Conservation (phyloP, 1,284 basidiomycete genomes). For the Ustilago sp. region DNA sequence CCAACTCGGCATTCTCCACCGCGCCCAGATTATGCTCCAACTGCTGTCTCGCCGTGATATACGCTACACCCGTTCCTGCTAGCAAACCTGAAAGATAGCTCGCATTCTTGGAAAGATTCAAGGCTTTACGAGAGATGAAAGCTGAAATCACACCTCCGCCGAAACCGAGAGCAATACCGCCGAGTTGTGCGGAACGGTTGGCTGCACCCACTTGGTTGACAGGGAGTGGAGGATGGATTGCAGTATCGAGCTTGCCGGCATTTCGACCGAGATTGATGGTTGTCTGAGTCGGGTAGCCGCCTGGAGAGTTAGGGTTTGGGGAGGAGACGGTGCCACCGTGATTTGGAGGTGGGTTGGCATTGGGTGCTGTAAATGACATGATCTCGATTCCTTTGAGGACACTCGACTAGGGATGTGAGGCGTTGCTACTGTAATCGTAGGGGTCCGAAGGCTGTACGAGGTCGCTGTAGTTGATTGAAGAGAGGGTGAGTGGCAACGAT, state of each 20-base stretch:
- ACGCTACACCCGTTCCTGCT: slow-evolving; percentile 52
- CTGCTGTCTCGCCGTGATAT: slow-evolving; percentile 44
- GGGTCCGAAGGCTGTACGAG: neutral
- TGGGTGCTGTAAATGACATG: slow-evolving; percentile 1
- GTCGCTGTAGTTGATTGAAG: neutral
- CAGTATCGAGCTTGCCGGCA: slow-evolving; percentile 36
- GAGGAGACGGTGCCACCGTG: slow-evolving; percentile 30
- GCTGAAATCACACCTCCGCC: slow-evolving; percentile 42
- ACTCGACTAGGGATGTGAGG: neutral
- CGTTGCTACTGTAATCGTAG: neutral
- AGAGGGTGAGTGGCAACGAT: neutral
- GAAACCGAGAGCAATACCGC: slow-evolving; percentile 42
- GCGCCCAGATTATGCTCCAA: slow-evolving; percentile 39
- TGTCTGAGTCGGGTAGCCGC: slow-evolving; percentile 7
- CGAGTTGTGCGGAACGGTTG: slow-evolving; percentile 43
- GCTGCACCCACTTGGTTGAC: slow-evolving; percentile 40
- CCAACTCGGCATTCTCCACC: slow-evolving; percentile 37
- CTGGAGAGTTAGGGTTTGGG: neutral
- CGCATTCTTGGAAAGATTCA: slow-evolving; percentile 42
- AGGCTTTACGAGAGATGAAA: slow-evolving; percentile 40
- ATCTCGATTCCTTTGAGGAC: neutral
- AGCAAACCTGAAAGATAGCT: slow-evolving; percentile 43
- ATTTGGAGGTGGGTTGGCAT: slow-evolving; percentile 23
- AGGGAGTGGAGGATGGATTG: slow-evolving; percentile 41
- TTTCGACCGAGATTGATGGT: slow-evolving; percentile 31